Evolutionary conservation across 805 yeast genomes (phyloP).

Genomic region (Brettanomyces nanus): DNA sequence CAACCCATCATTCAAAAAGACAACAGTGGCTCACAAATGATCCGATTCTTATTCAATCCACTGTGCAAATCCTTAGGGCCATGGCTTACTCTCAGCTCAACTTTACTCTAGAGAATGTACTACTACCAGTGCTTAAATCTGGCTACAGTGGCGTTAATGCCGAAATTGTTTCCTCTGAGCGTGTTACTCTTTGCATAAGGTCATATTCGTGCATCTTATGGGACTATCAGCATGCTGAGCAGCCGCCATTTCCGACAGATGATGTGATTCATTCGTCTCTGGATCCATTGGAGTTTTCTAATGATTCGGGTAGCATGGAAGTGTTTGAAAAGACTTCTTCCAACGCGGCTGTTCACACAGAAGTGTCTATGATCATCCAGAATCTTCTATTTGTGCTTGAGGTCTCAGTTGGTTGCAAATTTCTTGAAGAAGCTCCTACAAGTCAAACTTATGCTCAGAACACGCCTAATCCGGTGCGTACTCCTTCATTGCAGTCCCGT

Average conservation of each 20-base stretch:
- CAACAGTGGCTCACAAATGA: constrained; percentile 75
- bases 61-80: constrained; percentile 67
- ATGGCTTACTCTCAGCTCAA: constrained; percentile 75
- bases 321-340: constrained; percentile 37
- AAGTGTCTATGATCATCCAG: constrained; percentile 52
- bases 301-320: constrained; percentile 25
- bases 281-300: constrained; percentile 27
- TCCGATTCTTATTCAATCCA: constrained; percentile 48
- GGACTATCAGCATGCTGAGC: constrained; percentile 46
- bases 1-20: not conserved
- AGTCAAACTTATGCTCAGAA: not conserved
- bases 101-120: constrained; percentile 68
- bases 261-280: constrained; percentile 29
- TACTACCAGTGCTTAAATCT: constrained; percentile 58
- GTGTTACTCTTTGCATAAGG: constrained; percentile 57
- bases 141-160: constrained; percentile 50
- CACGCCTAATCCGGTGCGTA: not conserved
- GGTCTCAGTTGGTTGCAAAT: constrained; percentile 39
- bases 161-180: constrained; percentile 65
- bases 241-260: constrained; percentile 71
- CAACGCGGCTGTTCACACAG: constrained; percentile 56
- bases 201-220: constrained; percentile 65
- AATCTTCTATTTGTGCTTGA: constrained; percentile 54
- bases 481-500: constrained; percentile 9
- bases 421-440: constrained; percentile 6